A percentile compares a stretch with the other conserved stretches of the same genome.
Conservation (phyloP, 164 flowering plant genomes). For the Liriodendron chinense region DNA sequence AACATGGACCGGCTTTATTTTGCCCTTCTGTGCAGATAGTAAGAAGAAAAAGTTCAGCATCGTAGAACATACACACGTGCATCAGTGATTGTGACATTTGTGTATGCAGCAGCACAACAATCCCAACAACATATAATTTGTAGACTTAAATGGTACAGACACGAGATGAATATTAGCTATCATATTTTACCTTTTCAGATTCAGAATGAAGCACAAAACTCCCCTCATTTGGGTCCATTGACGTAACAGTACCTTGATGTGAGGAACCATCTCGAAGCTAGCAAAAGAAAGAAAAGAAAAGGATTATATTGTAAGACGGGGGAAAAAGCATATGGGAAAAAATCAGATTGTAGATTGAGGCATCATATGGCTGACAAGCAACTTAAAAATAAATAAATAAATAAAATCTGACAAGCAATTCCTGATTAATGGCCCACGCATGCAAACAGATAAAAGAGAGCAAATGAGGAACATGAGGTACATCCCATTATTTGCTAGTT, state of each 20-base stretch:
- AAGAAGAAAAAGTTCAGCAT: too few species aligned
- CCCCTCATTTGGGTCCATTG: conserved; percentile 96
- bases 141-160: not conserved
- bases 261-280: conserved; percentile 94
- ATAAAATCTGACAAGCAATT: too few species aligned
- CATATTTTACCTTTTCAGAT: conserved; percentile 49
- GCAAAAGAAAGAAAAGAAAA: conserved; percentile 14
- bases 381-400: too few species aligned
- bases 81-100: not conserved
- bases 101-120: not conserved
- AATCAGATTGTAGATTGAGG: too few species aligned
- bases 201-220: conserved; percentile 80
- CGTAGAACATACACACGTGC: not conserved
- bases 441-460: too few species aligned
- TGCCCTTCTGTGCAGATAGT: conserved; percentile 30
- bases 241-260: conserved; percentile 93
- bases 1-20: conserved; percentile 64
- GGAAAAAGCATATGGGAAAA: too few species aligned
- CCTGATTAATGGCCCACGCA: too few species aligned
- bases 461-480: too few species aligned
- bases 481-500: too few species aligned
- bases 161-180: not conserved
- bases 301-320: too few species aligned
- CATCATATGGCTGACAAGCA: too few species aligned
- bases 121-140: not conserved